Conservation (phyloP, 441 rosid genomes). For the Mallotus japonicus region DNA sequence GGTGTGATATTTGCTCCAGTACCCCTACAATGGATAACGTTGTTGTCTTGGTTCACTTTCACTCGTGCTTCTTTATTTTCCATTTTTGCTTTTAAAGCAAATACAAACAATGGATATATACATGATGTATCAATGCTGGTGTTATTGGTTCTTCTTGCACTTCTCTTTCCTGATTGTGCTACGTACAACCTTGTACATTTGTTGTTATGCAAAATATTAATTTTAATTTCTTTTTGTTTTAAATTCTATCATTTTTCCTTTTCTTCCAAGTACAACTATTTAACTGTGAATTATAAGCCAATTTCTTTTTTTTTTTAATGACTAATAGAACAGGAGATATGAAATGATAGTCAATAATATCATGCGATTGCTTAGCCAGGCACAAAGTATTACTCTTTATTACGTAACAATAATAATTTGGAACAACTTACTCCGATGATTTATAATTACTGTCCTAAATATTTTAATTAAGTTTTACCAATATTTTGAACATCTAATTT, state of each 20-base stretch:
- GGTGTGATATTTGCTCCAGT: conserved; percentile 26
- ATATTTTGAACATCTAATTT: too few species aligned
- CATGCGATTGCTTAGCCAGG: too few species aligned
- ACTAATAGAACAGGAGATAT: too few species aligned
- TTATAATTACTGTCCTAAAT: too few species aligned
- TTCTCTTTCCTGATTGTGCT: not conserved
- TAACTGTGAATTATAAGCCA: not conserved
- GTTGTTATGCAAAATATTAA: not conserved
- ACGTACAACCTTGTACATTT: not conserved
- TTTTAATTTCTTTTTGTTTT: too few species aligned
- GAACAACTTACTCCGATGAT: too few species aligned
- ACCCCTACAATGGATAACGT: not conserved
- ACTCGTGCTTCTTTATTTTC: not conserved
- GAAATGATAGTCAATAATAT: too few species aligned
- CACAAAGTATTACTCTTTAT: too few species aligned
- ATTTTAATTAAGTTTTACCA: too few species aligned
- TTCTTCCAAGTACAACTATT: not conserved
- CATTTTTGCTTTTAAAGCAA: not conserved
- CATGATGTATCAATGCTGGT: not conserved
- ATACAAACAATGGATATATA: not conserved
- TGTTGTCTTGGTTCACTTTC: not conserved
- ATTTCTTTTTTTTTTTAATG: too few species aligned
- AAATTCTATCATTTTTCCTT: not conserved
- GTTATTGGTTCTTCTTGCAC: not conserved
- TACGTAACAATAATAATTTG: too few species aligned